Evolutionary conservation across 148 eudicot genomes (phyloP).

Genomic region (Chenopodium quinoa): DNA sequence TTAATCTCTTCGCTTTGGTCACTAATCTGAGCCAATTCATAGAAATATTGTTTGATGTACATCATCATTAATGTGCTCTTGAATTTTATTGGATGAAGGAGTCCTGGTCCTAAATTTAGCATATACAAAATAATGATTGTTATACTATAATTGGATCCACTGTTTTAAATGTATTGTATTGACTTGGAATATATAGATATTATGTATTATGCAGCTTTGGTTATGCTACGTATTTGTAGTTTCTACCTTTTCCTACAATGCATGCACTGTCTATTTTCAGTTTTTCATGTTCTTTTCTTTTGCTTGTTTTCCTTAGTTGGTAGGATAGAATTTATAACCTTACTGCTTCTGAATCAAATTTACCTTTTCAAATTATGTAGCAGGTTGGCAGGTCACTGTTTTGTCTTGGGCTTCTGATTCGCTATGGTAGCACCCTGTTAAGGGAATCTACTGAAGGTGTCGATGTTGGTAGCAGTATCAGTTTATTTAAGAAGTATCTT

Average conservation of each 20-base stretch:
- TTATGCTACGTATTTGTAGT: not conserved
- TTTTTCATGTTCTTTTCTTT: conserved; percentile 3
- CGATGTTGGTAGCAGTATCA: conserved; percentile 58
- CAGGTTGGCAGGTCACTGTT: conserved; percentile 92
- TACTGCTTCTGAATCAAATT: conserved; percentile 7
- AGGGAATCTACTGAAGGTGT: conserved; percentile 41
- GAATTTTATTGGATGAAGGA: not conserved
- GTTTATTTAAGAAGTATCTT: conserved; percentile 80
- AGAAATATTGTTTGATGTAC: not conserved
- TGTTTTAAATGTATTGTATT: not conserved
- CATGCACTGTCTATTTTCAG: conserved; percentile 5
- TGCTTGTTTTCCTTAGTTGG: not conserved
- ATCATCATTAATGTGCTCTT: not conserved
- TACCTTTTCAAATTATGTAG: conserved; percentile 37
- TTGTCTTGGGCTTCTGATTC: conserved; percentile 91
- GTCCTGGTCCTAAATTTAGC: not conserved
- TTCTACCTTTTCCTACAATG: not conserved
- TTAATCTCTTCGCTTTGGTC: no score
- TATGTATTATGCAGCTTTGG: not conserved
- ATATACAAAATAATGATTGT: not conserved
- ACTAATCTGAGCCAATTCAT: no score
- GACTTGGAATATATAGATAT: not conserved
- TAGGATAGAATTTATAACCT: not conserved
- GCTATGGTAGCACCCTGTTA: conserved; percentile 69
- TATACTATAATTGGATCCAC: not conserved